Conservation (phyloP, 768 basidiomycete species). For the Mycena indigotica region DNA sequence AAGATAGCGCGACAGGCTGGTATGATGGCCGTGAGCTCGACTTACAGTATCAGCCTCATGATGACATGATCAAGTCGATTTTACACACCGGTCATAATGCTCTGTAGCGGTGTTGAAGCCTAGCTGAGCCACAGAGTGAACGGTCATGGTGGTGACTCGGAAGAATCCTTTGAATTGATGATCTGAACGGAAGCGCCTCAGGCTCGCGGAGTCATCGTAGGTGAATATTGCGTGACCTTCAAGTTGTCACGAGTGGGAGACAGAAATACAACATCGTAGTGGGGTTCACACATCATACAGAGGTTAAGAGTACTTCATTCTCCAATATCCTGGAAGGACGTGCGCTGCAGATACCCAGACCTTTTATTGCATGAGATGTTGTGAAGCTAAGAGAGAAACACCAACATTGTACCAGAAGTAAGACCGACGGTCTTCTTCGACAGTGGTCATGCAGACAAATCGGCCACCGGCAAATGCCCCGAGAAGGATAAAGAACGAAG, state of each 20-base stretch:
- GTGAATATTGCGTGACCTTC: neutral
- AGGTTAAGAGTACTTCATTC: slow-evolving; percentile 7
- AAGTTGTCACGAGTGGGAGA: too few relatives aligned
- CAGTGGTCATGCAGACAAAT: slow-evolving; percentile 32
- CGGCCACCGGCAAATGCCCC: slow-evolving; percentile 33
- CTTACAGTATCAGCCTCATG: neutral
- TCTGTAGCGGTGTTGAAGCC: slow-evolving; percentile 85
- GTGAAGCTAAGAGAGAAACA: neutral
- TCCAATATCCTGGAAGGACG: slow-evolving; percentile 39
- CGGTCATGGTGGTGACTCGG: slow-evolving; percentile 21
- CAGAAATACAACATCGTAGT: neutral
- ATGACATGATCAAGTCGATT: neutral
- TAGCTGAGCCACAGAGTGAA: slow-evolving; percentile 67
- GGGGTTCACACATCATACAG: neutral
- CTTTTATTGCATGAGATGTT: too few relatives aligned
- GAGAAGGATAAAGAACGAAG: slow-evolving; percentile 29
- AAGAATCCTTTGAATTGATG: too few relatives aligned
- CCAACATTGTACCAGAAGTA: slow-evolving; percentile 42
- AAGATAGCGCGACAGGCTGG: slow-evolving; percentile 59
- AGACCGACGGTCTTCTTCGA: slow-evolving; percentile 35
- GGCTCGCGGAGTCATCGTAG: neutral
- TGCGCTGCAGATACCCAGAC: slow-evolving; percentile 39
- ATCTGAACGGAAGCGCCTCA: too few relatives aligned
- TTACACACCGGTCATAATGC: slow-evolving; percentile 68
- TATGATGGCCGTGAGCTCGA: slow-evolving; percentile 82